These are phyloP conservation scores for Coemansia sp. DNA, from an alignment of 192 early-diverging fungal species.

Conservation along the genomic window DNA sequence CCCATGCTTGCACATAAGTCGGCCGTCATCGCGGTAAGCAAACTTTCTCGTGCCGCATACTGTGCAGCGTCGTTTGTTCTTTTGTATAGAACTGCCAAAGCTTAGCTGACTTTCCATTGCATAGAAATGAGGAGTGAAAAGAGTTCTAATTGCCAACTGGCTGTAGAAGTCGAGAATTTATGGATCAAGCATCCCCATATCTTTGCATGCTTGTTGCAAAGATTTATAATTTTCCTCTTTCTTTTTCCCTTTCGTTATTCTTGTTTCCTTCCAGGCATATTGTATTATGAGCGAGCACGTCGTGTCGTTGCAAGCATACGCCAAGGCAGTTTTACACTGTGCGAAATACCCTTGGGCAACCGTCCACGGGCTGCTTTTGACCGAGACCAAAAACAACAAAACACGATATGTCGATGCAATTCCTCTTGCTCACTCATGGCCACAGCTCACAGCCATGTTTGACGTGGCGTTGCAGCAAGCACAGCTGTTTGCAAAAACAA, in stretches of 20 bases:
- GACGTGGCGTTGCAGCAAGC: constrained; percentile 84
- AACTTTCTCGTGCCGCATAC: constrained; percentile 41
- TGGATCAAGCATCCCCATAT: too few species aligned
- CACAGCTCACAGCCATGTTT: constrained; percentile 74
- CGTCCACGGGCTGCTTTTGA: constrained; percentile 79
- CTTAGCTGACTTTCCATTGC: too few species aligned
- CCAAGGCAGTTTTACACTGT: constrained; percentile 75
- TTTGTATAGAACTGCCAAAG: too few species aligned
- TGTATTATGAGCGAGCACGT: constrained; percentile 34
- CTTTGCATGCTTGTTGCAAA: too few species aligned
- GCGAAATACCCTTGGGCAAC: constrained; percentile 73
- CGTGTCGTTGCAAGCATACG: constrained; percentile 63
- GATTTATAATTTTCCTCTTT: too few species aligned
- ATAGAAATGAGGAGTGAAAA: too few species aligned
- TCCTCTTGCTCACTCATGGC: constrained; percentile 82
- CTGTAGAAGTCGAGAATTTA: too few species aligned
- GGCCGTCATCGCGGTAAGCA: constrained; percentile 34
- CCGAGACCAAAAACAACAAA: constrained; percentile 37
- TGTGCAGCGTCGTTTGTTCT: constrained; percentile 24
- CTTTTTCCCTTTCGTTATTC: too few species aligned
- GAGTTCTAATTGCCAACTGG: too few species aligned
- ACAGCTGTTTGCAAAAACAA: constrained; percentile 30
- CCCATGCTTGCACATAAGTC: constrained; percentile 39
- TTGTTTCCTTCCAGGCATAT: too few species aligned
- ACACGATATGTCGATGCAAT: constrained; percentile 64